Evolutionary conservation across 495 filamentous ascomycete genomes (phyloP).

Genomic region (Neurospora sp.): DNA sequence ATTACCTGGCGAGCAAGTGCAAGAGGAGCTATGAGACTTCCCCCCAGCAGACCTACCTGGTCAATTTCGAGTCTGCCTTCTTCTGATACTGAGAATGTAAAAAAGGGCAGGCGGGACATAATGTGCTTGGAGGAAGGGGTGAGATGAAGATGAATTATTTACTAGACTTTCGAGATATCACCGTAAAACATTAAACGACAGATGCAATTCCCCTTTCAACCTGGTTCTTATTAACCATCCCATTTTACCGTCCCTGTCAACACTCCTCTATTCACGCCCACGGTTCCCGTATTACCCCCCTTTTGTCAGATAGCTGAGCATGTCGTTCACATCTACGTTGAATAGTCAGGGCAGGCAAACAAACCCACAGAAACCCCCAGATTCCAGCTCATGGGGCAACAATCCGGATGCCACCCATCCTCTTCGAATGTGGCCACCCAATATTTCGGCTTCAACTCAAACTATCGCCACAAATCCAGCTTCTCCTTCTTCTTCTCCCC

Average conservation of each 20-base stretch:
- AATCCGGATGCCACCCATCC: not conserved
- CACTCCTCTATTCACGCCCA: not conserved
- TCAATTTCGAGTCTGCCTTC: not conserved
- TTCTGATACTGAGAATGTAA: not conserved
- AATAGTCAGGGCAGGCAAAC: not conserved
- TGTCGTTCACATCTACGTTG: not conserved
- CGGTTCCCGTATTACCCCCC: not conserved
- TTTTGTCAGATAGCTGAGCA: not conserved
- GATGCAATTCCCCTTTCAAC: not conserved
- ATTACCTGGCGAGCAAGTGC: not conserved
- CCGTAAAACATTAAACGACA: not conserved
- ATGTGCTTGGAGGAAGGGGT: not conserved
- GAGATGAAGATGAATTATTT: not conserved
- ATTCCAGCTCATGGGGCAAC: not conserved
- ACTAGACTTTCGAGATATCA: not conserved
- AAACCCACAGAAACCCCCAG: not conserved
- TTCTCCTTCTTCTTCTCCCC: constrained; percentile 32
- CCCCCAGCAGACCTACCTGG: not conserved
- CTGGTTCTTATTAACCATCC: not conserved
- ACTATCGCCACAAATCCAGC: constrained; percentile 35
- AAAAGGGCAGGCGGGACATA: not conserved
- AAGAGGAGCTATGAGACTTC: not conserved
- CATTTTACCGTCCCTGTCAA: not conserved
- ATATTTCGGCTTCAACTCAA: not conserved
- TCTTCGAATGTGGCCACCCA: not conserved